phyloP scores from a whole-genome alignment of 2,329 filamentous ascomycete species.

The Zymoseptoria pseudotritici region DNA sequence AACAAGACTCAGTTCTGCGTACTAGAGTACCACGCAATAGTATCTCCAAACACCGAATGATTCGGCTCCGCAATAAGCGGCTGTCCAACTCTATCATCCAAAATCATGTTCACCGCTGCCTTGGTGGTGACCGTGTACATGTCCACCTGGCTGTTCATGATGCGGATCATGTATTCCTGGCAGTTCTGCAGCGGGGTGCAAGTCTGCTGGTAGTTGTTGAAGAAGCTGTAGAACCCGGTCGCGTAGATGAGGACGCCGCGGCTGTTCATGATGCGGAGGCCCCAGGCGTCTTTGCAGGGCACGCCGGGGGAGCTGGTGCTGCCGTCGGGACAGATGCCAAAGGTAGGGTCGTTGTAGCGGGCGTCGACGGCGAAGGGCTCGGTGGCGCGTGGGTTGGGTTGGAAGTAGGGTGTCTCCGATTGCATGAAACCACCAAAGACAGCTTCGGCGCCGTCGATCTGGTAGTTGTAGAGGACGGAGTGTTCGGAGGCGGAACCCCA shows the following conservation, averaged over 20 bases:
- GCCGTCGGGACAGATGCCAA: slow-evolving; percentile 29
- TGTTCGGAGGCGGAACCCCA: slow-evolving; percentile 48
- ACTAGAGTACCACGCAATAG: slow-evolving; percentile 31
- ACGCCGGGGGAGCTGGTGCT: slow-evolving; percentile 7
- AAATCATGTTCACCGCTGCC: slow-evolving; percentile 44
- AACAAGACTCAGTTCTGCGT: not conserved
- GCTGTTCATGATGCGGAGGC: slow-evolving; percentile 34
- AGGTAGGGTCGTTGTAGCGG: slow-evolving; percentile 37
- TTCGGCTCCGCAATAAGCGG: slow-evolving; percentile 38
- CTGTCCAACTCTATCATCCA: slow-evolving; percentile 29
- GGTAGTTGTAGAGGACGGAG: slow-evolving; percentile 48
- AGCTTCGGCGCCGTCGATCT: slow-evolving; percentile 43
- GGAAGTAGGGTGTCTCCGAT: slow-evolving; percentile 47
- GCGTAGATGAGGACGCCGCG: slow-evolving; percentile 40
- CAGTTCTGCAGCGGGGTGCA: slow-evolving; percentile 44
- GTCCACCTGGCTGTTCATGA: slow-evolving; percentile 38
- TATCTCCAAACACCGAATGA: slow-evolving; percentile 43
- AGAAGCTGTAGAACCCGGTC: slow-evolving; percentile 51
- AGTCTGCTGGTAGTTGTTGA: slow-evolving; percentile 49
- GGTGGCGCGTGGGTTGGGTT: slow-evolving; percentile 48
- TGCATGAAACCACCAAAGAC: slow-evolving; percentile 47
- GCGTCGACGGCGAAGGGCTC: slow-evolving; percentile 48
- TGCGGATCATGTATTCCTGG: slow-evolving; percentile 44
- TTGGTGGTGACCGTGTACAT: slow-evolving; percentile 44
- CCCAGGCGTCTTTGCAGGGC: slow-evolving; percentile 39